These are phyloP conservation scores for Vicia faba DNA, from an alignment of 306 rosid genomes.

Conservation along the genomic window DNA sequence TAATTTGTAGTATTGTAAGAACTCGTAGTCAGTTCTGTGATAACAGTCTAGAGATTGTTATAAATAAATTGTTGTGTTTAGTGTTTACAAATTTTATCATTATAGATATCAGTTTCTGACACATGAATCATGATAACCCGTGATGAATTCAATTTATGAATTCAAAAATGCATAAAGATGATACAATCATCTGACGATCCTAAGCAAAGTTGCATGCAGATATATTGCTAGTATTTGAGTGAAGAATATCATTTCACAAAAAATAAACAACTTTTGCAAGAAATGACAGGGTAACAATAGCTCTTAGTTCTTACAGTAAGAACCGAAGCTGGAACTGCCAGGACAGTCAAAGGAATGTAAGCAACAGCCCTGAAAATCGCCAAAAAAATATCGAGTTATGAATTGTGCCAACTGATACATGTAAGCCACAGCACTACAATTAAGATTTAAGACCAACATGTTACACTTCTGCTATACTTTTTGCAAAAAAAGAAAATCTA, in stretches of 20 bases:
- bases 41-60: neutral
- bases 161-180: conserved; percentile 18
- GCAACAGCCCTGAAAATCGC: conserved; percentile 77
- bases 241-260: conserved; percentile 9
- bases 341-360: conserved; percentile 88
- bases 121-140: neutral
- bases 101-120: neutral
- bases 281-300: conserved; percentile 14
- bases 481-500: conserved; percentile 4
- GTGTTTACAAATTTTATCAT: neutral
- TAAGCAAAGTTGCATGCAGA: neutral
- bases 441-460: too few species aligned
- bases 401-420: neutral
- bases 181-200: conserved; percentile 25
- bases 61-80: neutral
- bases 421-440: conserved; percentile 4
- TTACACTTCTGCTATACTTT: neutral
- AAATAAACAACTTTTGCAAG: conserved; percentile 11
- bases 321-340: conserved; percentile 98
- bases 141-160: conserved; percentile 26
- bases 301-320: conserved; percentile 78
- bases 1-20: neutral
- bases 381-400: conserved; percentile 19
- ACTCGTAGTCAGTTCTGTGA: neutral
- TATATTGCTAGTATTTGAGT: conserved; percentile 5